Percentiles rank a stretch among this genome's conserved stretches.
Conservation (phyloP, 768 basidiomycete genomes). For the Rhizopogon salebrosus region DNA sequence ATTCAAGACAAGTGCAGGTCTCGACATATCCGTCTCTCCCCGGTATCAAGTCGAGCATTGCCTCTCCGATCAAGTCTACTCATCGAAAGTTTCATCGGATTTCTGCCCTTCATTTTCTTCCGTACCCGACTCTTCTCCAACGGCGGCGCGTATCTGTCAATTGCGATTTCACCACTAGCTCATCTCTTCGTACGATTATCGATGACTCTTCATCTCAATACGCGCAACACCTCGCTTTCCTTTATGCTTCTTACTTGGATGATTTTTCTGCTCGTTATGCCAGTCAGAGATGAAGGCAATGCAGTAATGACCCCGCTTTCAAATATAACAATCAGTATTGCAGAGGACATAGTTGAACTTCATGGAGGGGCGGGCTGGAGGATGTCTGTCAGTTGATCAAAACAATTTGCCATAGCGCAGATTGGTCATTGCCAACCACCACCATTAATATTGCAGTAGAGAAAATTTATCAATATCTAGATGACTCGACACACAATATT, state of each 20-base stretch:
- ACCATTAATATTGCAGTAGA: not conserved
- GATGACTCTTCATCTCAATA: constrained; percentile 77
- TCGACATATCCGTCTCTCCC: constrained; percentile 84
- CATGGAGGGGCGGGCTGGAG: not conserved
- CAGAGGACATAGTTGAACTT: constrained; percentile 23
- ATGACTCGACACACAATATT: not conserved
- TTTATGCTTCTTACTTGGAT: constrained; percentile 87
- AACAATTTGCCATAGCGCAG: too few species aligned
- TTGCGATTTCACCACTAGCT: too few species aligned
- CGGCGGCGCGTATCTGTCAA: too few species aligned
- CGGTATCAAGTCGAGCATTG: constrained; percentile 80
- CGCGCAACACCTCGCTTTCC: constrained; percentile 90
- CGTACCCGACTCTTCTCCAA: constrained; percentile 30
- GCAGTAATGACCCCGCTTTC: constrained; percentile 62
- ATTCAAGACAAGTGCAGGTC: not conserved
- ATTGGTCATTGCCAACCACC: too few species aligned
- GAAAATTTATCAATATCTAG: not conserved
- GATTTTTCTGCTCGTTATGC: constrained; percentile 57
- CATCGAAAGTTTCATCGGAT: constrained; percentile 77
- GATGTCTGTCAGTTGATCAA: not conserved
- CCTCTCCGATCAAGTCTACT: constrained; percentile 93
- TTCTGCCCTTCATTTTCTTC: constrained; percentile 63
- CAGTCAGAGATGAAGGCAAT: constrained; percentile 7
- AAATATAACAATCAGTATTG: constrained; percentile 89
- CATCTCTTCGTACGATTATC: too few species aligned